These are phyloP conservation scores for Pontederia crassipes DNA, from an alignment of 176 grass and related monocot species.

Conservation along the genomic window DNA sequence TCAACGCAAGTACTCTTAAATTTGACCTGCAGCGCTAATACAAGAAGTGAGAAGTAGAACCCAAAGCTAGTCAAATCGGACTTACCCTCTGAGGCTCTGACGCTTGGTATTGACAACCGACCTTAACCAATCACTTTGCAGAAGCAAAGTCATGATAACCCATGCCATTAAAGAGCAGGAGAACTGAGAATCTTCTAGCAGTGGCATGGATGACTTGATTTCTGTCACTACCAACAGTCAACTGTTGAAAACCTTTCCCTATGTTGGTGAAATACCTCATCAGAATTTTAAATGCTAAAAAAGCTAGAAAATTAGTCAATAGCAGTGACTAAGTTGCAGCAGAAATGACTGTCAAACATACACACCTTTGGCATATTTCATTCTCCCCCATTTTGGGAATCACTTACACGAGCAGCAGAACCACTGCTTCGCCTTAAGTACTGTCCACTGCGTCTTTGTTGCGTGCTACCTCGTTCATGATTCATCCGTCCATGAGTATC, in stretches of 20 bases:
- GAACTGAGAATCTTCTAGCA: too few species aligned
- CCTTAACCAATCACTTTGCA: too few species aligned
- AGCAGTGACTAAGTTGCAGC: not conserved
- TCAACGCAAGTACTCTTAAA: not conserved
- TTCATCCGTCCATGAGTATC: conserved; percentile 20
- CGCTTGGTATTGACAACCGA: too few species aligned
- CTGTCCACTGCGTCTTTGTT: conserved; percentile 18
- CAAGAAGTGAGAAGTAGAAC: too few species aligned
- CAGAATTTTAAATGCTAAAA: not conserved
- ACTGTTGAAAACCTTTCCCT: too few species aligned
- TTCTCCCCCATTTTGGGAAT: conserved; percentile 24
- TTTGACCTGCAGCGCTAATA: too few species aligned
- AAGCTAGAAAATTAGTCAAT: not conserved
- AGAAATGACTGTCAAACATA: not conserved
- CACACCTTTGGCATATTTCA: conserved; percentile 17
- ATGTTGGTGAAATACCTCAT: not conserved
- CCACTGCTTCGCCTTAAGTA: conserved; percentile 32
- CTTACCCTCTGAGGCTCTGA: too few species aligned
- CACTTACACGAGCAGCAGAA: conserved; percentile 4
- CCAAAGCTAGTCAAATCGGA: too few species aligned
- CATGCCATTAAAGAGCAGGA: too few species aligned
- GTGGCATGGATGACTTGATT: too few species aligned
- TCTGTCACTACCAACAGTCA: too few species aligned
- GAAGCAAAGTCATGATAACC: too few species aligned
- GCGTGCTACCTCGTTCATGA: conserved; percentile 27